These are phyloP conservation scores for Daldinia sp. DNA, from an alignment of 2,329 filamentous ascomycete genomes.

Conservation along the genomic window DNA sequence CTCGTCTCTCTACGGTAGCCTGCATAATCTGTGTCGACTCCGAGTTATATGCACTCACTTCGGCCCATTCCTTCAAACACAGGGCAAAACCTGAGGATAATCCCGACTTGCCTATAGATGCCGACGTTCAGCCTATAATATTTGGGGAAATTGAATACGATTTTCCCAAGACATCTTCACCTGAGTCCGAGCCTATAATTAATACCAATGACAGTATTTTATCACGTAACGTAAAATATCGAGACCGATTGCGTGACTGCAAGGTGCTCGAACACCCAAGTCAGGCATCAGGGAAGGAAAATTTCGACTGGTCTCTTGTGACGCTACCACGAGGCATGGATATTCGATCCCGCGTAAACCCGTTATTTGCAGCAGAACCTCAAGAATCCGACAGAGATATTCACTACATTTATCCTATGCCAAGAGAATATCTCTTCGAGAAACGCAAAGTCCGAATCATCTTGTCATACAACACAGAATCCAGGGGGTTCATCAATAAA, in stretches of 20 bases:
- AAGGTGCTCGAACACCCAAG: not conserved
- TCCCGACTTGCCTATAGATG: not conserved
- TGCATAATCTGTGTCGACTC: not conserved
- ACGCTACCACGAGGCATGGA: not conserved
- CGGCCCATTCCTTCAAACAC: not conserved
- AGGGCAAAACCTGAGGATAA: not conserved
- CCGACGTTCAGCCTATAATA: no score
- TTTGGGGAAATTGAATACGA: no score
- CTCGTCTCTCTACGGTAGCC: not conserved
- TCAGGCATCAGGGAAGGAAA: not conserved
- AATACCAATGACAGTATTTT: not conserved
- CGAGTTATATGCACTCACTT: not conserved
- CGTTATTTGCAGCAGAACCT: not conserved
- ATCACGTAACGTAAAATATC: not conserved
- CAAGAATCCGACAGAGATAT: not conserved
- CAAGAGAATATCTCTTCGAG: no score
- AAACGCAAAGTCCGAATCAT: not conserved
- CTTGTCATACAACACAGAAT: not conserved
- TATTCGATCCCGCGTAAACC: not conserved
- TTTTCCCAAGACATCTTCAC: no score
- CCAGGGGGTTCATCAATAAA: not conserved
- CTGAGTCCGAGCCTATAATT: not conserved
- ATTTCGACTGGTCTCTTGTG: not conserved
- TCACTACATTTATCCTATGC: not conserved
- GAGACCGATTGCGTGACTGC: not conserved